These are phyloP conservation scores for Aspergillus viridinutans DNA, from an alignment of 2,329 filamentous ascomycete species.

Conservation along the genomic window DNA sequence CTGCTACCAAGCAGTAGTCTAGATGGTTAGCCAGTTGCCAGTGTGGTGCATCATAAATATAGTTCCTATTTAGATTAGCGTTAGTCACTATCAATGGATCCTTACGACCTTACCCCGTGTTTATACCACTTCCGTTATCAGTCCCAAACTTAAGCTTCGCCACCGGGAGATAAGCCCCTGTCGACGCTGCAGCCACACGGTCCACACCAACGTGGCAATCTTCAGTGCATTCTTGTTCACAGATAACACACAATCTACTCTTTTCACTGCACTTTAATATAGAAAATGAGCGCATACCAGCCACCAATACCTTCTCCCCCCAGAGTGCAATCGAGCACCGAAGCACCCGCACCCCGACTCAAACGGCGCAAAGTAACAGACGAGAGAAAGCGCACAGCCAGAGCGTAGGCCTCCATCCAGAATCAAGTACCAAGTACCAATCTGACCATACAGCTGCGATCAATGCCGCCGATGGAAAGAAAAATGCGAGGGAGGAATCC, in stretches of 20 bases:
- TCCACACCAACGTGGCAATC: too few relatives aligned
- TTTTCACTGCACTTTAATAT: not conserved
- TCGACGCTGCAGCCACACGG: too few relatives aligned
- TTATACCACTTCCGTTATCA: not conserved
- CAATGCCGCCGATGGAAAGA: slow-evolving; percentile 16
- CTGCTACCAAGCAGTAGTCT: not conserved
- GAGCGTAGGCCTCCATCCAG: not conserved
- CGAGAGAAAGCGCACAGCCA: slow-evolving; percentile 1
- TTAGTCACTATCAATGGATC: not conserved
- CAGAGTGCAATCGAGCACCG: not conserved
- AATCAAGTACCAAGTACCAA: not conserved
- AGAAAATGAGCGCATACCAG: not conserved
- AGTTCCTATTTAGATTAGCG: not conserved
- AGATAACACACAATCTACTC: too few relatives aligned
- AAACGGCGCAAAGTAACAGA: not conserved
- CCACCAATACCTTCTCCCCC: not conserved
- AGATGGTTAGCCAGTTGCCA: not conserved
- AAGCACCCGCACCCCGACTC: not conserved
- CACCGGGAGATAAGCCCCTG: not conserved
- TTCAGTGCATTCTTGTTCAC: too few relatives aligned
- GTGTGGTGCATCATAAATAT: not conserved
- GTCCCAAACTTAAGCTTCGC: too few relatives aligned
- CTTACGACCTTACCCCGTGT: not conserved
- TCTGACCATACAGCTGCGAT: slow-evolving; percentile 6
- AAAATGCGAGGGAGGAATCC: slow-evolving; percentile 16